phyloP scores from a whole-genome alignment of 768 basidiomycete species.

The Hypholoma sublateritium region DNA sequence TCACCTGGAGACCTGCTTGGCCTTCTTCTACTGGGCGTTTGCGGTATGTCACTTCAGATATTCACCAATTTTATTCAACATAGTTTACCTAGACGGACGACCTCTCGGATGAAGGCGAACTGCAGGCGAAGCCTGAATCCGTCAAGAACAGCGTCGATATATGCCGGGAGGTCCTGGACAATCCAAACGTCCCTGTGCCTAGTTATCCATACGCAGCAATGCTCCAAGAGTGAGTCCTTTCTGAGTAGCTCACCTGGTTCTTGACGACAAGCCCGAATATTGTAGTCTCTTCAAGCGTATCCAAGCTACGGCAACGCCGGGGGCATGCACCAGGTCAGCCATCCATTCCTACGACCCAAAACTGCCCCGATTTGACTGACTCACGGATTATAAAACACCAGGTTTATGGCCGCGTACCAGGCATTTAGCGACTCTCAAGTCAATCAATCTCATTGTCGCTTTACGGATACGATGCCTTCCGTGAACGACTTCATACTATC shows the following conservation, averaged over 20 bases:
- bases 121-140: constrained; percentile 20
- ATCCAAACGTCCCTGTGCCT: not conserved
- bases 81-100: constrained; percentile 21
- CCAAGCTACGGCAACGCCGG: constrained; percentile 5
- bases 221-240: constrained; percentile 18
- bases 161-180: constrained; percentile 10
- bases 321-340: constrained; percentile 1
- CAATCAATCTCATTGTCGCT: constrained; percentile 9
- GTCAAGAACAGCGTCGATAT: constrained; percentile 17
- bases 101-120: constrained; percentile 21
- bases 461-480: not conserved
- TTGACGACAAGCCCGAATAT: not conserved
- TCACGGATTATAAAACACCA: too few relatives aligned
- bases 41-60: constrained; percentile 10
- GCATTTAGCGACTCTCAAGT: constrained; percentile 11
- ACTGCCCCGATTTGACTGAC: too few relatives aligned
- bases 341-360: not conserved
- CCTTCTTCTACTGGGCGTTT: constrained; percentile 26
- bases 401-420: not conserved
- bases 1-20: constrained; percentile 23
- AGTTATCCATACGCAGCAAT: constrained; percentile 17
- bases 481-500: constrained; percentile 5
- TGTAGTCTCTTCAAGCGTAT: constrained; percentile 8
- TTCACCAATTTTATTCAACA: not conserved
- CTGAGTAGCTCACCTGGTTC: not conserved